Evolutionary conservation across 495 filamentous ascomycete species (phyloP).

Genomic region (Poronia punctata): DNA sequence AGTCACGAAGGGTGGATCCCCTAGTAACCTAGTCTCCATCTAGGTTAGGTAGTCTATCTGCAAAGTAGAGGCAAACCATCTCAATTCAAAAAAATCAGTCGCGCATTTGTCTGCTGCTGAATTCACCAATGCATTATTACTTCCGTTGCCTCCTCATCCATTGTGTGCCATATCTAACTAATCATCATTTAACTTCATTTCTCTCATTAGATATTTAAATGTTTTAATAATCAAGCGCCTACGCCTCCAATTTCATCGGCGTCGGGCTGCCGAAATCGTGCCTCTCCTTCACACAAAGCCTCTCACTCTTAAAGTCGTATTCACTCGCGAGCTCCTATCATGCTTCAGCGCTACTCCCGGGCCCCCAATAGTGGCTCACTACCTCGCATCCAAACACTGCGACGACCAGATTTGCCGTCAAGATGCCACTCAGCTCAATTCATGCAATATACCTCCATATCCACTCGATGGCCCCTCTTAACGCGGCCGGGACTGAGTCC

Average conservation of each 20-base stretch:
- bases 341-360: conserved; percentile 18
- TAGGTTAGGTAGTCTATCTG: too few species aligned
- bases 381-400: conserved; percentile 7
- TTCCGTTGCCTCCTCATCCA: not conserved
- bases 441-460: conserved; percentile 3
- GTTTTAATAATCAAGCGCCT: conserved; percentile 13
- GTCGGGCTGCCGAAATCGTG: conserved; percentile 16
- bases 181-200: not conserved
- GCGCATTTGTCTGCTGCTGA: too few species aligned
- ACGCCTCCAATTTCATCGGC: conserved; percentile 10
- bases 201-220: conserved; percentile 19
- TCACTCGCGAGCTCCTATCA: conserved; percentile 10
- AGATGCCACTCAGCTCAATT: conserved; percentile 7
- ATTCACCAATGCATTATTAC: too few species aligned
- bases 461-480: conserved; percentile 10
- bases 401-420: conserved; percentile 13
- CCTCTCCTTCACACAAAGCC: conserved; percentile 5
- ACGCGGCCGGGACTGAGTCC: conserved; percentile 21
- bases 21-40: too few species aligned
- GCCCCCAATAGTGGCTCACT: conserved; percentile 16
- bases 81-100: too few species aligned
- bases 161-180: not conserved
- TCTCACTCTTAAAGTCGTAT: conserved; percentile 1
- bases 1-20: too few species aligned
- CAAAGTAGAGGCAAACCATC: too few species aligned